A percentile compares a stretch with the other conserved stretches of the same genome.
Evolutionary conservation across 495 filamentous ascomycete genomes (phyloP).

Genomic region (Lentithecium fluviatile): DNA sequence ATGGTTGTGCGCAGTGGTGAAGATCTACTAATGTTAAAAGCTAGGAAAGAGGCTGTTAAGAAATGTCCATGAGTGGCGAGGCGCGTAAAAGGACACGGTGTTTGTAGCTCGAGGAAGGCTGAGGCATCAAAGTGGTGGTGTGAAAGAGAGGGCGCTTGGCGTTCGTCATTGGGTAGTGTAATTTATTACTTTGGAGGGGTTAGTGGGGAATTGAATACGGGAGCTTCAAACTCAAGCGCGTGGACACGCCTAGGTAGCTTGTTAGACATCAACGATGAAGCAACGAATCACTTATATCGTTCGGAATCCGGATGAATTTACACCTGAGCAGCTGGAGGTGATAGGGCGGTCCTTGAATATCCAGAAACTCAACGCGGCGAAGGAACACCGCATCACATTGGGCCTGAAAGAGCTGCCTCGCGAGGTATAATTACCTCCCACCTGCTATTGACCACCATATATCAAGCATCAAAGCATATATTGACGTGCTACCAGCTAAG

Average conservation of each 20-base stretch:
- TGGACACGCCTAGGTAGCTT: too few species aligned
- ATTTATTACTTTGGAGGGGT: neutral
- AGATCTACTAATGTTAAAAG: neutral
- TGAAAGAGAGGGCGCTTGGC: conserved; percentile 17
- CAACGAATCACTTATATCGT: conserved; percentile 82
- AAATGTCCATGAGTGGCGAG: conserved; percentile 9
- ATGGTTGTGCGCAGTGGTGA: conserved; percentile 23
- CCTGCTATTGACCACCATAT: neutral
- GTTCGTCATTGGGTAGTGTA: conserved; percentile 20
- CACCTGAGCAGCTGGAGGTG: conserved; percentile 59
- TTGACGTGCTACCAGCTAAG: conserved; percentile 49
- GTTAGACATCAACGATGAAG: conserved; percentile 58
- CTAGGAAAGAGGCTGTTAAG: neutral
- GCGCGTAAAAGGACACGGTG: conserved; percentile 29
- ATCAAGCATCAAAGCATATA: too few species aligned
- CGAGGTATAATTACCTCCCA: conserved; percentile 50
- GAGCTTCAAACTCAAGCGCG: conserved; percentile 2
- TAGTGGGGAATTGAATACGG: neutral
- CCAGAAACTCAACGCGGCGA: conserved; percentile 56
- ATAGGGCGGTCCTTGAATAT: conserved; percentile 48
- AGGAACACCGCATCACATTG: conserved; percentile 79
- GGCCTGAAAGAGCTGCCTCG: conserved; percentile 68
- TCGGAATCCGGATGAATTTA: conserved; percentile 57
- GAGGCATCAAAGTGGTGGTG: neutral
- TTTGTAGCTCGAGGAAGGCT: neutral